Base-by-base conservation (phyloP, 306 rosid genomes). In the Cucurbita moschata region DNA sequence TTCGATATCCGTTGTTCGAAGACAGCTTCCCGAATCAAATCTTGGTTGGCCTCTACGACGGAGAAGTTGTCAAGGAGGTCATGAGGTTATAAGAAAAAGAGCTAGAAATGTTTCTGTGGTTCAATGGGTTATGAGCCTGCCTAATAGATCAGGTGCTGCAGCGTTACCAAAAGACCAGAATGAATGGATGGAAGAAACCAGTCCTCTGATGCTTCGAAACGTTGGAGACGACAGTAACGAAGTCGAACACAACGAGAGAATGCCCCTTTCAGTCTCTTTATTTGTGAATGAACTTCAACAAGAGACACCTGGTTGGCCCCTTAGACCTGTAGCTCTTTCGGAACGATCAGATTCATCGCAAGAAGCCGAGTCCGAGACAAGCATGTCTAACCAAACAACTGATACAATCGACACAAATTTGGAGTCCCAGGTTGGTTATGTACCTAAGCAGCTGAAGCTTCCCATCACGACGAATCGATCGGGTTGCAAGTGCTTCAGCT, bases 101-200 rank as follows among this genome's bases (percentile, higher is more conserved):
- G 70, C 30, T 72, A 78, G 85, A 89, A 84, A 83, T 49, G 49
- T 86, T 61, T 87, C 98, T 35, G 98, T 90, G 35, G 96, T 93
- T 68, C 88, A 90, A 64, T 93, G 98, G 98, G 96, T 78, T 5
- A 84, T 93, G 96, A 85, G 71, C 79, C 83, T 93, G 51, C 98
- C 98, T 1, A 89, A 88, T 64, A 90, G 94, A n/a, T 55, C 71
- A 4, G 77, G 82, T 69, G 80, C 80, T 69, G 80, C 80, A 56
- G 75, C 76, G 73, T 63, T 65, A 50, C 65, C 77, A 40, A 65
- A 43, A 43, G 37, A 43, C n/a, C 53, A 43, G 10, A 40, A 43
- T 43, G 53, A 43, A 26, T 26, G 81, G 53, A 47, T 77, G 44
- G 71, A 65, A 65, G 71, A 18, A 65, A n/a, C 37, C 35, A 65